Evolutionary conservation across 2,329 filamentous ascomycete genomes (phyloP).

Genomic region (Triangularia setosa): DNA sequence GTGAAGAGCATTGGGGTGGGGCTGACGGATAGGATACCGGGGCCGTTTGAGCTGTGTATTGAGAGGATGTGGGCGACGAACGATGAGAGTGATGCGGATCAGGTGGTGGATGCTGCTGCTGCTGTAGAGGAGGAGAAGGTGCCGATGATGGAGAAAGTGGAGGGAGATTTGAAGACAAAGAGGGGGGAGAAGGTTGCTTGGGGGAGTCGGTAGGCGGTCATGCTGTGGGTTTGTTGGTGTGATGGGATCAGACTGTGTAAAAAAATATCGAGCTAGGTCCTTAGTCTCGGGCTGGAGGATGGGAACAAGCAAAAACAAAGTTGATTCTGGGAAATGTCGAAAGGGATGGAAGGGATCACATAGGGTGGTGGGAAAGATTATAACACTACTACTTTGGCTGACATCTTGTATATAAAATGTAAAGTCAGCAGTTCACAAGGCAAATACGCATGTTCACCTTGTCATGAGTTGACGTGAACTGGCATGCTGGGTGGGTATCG

Average conservation of each 20-base stretch:
- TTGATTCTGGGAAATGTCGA: neutral
- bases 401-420: neutral
- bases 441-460: neutral
- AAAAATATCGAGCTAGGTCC: neutral
- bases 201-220: conserved; percentile 21
- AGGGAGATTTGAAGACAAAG: conserved; percentile 27
- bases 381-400: no score
- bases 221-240: neutral
- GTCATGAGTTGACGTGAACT: neutral
- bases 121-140: conserved; percentile 31
- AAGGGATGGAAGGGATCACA: neutral
- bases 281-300: neutral
- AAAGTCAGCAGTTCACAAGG: neutral
- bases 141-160: conserved; percentile 39
- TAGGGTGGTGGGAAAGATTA: no score
- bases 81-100: conserved; percentile 39
- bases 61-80: conserved; percentile 92
- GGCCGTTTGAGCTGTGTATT: conserved; percentile 82
- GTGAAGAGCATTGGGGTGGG: conserved; percentile 83
- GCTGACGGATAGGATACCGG: conserved; percentile 82
- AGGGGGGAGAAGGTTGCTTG: conserved; percentile 41
- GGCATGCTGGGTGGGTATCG: neutral
- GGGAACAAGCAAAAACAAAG: neutral
- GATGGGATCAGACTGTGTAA: neutral
- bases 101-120: conserved; percentile 23